A percentile compares a stretch with the other conserved stretches of the same genome.
phyloP scores from a whole-genome alignment of 306 rosid species.

The Gynostemma pentaphyllum region DNA sequence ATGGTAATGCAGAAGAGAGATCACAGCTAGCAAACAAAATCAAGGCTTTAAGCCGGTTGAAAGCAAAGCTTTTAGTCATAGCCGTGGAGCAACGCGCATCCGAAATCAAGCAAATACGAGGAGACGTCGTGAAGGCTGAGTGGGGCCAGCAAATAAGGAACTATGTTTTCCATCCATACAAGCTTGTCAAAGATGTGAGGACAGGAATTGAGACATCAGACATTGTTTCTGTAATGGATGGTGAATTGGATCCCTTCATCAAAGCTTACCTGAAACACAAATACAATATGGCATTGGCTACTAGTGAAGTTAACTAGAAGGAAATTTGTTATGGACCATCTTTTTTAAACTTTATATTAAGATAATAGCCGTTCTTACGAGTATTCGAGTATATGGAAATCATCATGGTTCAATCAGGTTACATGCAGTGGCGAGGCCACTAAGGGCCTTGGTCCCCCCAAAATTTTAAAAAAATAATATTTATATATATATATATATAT shows the following conservation, averaged over 20 bases:
- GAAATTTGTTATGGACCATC: no score
- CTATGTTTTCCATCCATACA: conserved; percentile 93
- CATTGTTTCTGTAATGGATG: conserved; percentile 78
- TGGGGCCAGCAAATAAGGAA: conserved; percentile 98
- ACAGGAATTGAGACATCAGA: conserved; percentile 74
- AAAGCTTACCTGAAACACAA: conserved; percentile 79
- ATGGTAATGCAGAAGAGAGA: conserved; percentile 67
- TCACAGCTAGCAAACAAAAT: conserved; percentile 82
- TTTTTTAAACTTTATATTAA: no score
- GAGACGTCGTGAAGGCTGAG: conserved; percentile 89
- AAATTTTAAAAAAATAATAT: no score
- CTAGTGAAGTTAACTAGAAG: conserved; percentile 26
- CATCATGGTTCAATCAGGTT: no score
- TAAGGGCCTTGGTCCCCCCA: no score
- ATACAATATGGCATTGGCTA: conserved; percentile 34
- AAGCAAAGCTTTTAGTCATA: conserved; percentile 79
- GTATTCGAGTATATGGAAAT: no score
- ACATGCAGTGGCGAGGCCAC: no score
- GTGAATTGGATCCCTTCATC: conserved; percentile 80
- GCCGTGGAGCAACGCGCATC: conserved; percentile 86
- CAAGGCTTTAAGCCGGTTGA: conserved; percentile 76
- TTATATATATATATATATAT: no score
- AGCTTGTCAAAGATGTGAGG: conserved; percentile 87
- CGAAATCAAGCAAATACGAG: conserved; percentile 86
- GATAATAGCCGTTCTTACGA: no score